phyloP scores from a whole-genome alignment of 805 yeast species.

The Ogataea saltuana region DNA sequence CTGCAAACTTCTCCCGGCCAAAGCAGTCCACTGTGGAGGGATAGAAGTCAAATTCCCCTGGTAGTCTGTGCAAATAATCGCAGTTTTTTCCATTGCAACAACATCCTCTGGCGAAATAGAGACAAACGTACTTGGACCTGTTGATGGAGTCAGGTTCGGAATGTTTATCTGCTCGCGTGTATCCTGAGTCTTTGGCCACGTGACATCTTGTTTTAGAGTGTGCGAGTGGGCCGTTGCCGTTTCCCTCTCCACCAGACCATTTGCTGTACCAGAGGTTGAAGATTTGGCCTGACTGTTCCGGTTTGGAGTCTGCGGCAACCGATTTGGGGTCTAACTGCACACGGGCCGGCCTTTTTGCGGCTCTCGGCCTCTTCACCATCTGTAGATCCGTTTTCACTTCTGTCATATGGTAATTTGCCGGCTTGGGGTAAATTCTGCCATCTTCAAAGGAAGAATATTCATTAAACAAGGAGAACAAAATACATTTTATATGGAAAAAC shows the following conservation, averaged over 20 bases:
- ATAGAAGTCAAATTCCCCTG: conserved; percentile 56
- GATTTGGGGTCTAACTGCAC: conserved; percentile 69
- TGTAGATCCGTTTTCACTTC: background rate
- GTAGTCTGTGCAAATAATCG: conserved; percentile 75
- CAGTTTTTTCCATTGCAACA: conserved; percentile 81
- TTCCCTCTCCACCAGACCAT: conserved; percentile 79
- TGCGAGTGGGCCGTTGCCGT: conserved; percentile 40
- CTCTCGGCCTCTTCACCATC: background rate
- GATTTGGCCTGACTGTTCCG: conserved; percentile 76
- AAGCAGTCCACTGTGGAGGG: conserved; percentile 81
- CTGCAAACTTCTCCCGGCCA: conserved; percentile 83
- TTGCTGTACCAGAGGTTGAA: conserved; percentile 87
- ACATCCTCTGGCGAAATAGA: conserved; percentile 87
- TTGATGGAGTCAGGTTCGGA: conserved; percentile 30
- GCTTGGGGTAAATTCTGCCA: too few relatives aligned
- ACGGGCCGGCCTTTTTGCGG: conserved; percentile 55
- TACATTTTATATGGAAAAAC: too few relatives aligned
- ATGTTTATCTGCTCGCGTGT: conserved; percentile 63
- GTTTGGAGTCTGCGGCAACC: conserved; percentile 55
- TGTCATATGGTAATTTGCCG: background rate
- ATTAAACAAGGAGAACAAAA: too few relatives aligned
- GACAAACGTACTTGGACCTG: conserved; percentile 55
- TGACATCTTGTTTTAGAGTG: conserved; percentile 61
- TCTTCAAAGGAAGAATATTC: too few relatives aligned
- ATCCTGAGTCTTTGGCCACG: conserved; percentile 67